Base-by-base conservation (phyloP, 2,329 filamentous ascomycete genomes). In the Microcera coccophila region DNA sequence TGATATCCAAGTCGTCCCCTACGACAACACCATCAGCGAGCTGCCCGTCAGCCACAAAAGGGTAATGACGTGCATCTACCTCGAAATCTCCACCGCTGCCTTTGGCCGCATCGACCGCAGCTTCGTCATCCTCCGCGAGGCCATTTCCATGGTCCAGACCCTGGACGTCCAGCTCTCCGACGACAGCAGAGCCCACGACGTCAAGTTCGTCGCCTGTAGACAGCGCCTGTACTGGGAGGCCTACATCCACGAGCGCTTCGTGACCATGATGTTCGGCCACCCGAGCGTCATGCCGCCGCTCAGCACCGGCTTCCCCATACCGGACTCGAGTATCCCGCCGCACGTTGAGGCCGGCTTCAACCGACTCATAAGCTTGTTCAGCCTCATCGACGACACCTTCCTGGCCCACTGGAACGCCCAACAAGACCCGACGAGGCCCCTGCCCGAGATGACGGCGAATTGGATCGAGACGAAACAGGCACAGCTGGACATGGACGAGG, bases 211-310 rank as follows among this genome's bases (percentile, higher is more conserved):
- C 20, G 49, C 48, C 16, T 46, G 54, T 5, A 50, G 54, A 17
- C 73, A 76, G 47, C 65, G 76, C 3, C 57, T 77, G 1, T 78
- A 79, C 55, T 79, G 76, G 75, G 69, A 76, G 48, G 69, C 69
- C 11, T 79, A 73, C 50, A 74, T 79, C 22, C 75, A 79, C 45
- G 76, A 79, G 53, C 70, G 77, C 14, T 79, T 79, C 53, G 53
- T 75, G n/a, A 71, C 72, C 24, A 71, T 79, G 19, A 62, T 73
- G 4, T 69, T 75, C 29, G 74, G 74, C 33, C 70, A 70, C 4
- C 64, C 67, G 2, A 62, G 63, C 20, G 55, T 62, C 14, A 53
- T 70, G 45, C 51, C 53, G 8, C 61, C 65, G 1, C 60, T 70
- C 5, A 42, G 49, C 14, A 57, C 57, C 1, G 61, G 62, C 4